Conservation (phyloP, 495 filamentous ascomycete genomes). For the Pyronema omphalodes region DNA sequence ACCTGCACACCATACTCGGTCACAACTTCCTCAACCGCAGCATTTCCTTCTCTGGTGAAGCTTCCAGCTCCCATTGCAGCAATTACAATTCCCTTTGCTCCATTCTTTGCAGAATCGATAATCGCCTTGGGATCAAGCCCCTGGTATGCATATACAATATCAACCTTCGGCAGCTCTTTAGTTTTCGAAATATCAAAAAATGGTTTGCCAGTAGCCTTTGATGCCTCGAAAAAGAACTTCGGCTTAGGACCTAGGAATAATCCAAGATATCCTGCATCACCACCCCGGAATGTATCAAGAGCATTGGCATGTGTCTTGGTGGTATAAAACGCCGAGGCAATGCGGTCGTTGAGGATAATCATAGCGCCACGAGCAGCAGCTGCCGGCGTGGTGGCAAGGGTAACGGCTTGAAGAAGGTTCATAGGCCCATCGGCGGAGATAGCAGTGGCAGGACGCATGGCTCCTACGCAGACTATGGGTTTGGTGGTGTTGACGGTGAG, state of each 20-base stretch:
- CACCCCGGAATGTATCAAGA: constrained; percentile 33
- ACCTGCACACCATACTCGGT: neutral
- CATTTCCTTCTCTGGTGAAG: constrained; percentile 13
- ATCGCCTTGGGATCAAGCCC: constrained; percentile 25
- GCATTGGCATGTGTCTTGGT: constrained; percentile 36
- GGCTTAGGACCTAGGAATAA: neutral
- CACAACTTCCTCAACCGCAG: constrained; percentile 3
- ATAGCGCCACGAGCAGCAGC: constrained; percentile 28
- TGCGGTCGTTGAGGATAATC: constrained; percentile 36
- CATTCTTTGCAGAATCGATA: constrained; percentile 26
- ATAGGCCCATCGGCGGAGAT: constrained; percentile 34
- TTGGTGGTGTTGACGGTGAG: constrained; percentile 31
- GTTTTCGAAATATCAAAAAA: neutral
- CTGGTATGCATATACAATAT: neutral
- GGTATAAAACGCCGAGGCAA: constrained; percentile 31
- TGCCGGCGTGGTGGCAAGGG: constrained; percentile 26
- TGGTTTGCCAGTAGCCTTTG: neutral
- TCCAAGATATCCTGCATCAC: neutral
- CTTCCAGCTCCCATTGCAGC: constrained; percentile 26
- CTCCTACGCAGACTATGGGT: constrained; percentile 32
- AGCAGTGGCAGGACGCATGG: constrained; percentile 34
- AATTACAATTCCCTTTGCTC: constrained; percentile 30
- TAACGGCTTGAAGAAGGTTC: constrained; percentile 34
- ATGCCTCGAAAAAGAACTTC: neutral
- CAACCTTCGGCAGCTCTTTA: neutral